Conservation (phyloP, 1,139 yeast genomes). For the Candida neerlandica region DNA sequence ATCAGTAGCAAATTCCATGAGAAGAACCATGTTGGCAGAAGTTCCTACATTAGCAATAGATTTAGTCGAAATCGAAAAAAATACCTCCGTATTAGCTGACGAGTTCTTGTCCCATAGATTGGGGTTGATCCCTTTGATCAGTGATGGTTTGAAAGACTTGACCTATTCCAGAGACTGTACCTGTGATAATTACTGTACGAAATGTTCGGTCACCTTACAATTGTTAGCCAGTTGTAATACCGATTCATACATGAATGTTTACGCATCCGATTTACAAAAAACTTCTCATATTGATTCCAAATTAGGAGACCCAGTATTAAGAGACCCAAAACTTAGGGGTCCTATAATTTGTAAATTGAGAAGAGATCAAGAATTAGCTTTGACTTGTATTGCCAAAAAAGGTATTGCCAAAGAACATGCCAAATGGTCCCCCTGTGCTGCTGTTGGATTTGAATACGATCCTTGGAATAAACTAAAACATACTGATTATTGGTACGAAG, state of each 20-base stretch:
- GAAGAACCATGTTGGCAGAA: constrained; percentile 93
- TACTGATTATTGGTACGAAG: constrained; percentile 96
- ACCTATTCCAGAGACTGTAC: constrained; percentile 93
- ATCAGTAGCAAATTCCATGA: constrained; percentile 87
- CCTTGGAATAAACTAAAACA: constrained; percentile 99
- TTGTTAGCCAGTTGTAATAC: constrained; percentile 86
- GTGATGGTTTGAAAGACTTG: constrained; percentile 78
- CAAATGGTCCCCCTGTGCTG: constrained; percentile 97
- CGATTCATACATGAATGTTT: constrained; percentile 87
- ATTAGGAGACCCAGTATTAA: constrained; percentile 82
- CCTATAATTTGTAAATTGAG: constrained; percentile 87
- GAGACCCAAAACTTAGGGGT: constrained; percentile 78
- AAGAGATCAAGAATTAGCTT: constrained; percentile 86
- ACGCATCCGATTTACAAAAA: constrained; percentile 78
- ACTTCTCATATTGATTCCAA: constrained; percentile 44
- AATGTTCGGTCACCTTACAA: constrained; percentile 86
- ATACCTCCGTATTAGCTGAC: constrained; percentile 94
- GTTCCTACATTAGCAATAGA: constrained; percentile 96
- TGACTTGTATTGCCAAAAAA: constrained; percentile 94
- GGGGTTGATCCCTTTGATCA: constrained; percentile 86
- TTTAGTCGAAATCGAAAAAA: constrained; percentile 89
- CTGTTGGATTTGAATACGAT: constrained; percentile 97
- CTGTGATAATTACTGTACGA: constrained; percentile 95
- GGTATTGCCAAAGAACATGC: constrained; percentile 99
- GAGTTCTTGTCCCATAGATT: constrained; percentile 92